phyloP scores from a whole-genome alignment of 331 rosid genomes.

The Erythrophleum ivorense region DNA sequence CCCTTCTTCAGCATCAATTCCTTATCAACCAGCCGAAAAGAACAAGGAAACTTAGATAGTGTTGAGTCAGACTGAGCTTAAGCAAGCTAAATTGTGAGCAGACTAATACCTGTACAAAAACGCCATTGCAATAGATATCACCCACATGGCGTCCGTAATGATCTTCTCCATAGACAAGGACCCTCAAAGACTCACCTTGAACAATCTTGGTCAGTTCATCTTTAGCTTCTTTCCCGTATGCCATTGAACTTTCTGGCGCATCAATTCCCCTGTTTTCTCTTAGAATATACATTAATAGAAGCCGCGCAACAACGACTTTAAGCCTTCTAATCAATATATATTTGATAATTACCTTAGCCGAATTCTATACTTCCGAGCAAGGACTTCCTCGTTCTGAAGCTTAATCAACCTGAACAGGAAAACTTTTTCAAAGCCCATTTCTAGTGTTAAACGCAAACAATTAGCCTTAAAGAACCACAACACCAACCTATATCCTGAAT shows the following conservation, averaged over 20 bases:
- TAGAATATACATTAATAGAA: background rate
- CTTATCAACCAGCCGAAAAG: background rate
- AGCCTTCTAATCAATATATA: background rate
- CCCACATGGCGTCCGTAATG: too few relatives aligned
- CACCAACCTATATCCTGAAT: constrained; percentile 77
- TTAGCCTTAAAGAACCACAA: constrained; percentile 25
- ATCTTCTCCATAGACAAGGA: too few relatives aligned
- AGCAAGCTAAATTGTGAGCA: constrained; percentile 41
- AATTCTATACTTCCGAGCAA: constrained; percentile 78
- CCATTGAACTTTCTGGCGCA: constrained; percentile 66
- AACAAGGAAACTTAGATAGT: constrained; percentile 50
- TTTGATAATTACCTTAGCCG: constrained; percentile 66
- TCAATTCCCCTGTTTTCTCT: constrained; percentile 77
- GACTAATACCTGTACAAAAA: too few relatives aligned
- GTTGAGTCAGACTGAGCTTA: constrained; percentile 52
- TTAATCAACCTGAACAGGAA: constrained; percentile 55
- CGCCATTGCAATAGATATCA: too few relatives aligned
- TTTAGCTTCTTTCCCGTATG: constrained; percentile 63
- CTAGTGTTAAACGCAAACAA: constrained; percentile 8
- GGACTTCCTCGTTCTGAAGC: constrained; percentile 62
- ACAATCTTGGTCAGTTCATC: too few relatives aligned
- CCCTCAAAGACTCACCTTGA: too few relatives aligned
- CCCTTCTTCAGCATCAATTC: too few relatives aligned
- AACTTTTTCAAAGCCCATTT: background rate
- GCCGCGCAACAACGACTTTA: background rate